These are phyloP conservation scores for Metarhizium brunneum DNA, from an alignment of 2,329 filamentous ascomycete species.

Conservation along the genomic window DNA sequence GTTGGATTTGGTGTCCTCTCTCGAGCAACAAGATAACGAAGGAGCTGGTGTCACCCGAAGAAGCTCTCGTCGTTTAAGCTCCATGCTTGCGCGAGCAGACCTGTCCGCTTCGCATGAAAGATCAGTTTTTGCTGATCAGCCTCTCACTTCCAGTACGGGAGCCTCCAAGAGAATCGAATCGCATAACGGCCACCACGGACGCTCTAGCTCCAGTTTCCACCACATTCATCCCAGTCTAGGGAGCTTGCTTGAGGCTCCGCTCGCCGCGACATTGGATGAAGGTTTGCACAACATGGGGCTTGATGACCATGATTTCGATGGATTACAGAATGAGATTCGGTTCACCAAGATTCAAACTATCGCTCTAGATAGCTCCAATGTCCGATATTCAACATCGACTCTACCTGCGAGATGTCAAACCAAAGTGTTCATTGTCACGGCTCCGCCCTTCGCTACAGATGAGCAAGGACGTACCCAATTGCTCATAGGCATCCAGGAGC, in stretches of 20 bases:
- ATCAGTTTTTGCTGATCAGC: constrained; percentile 65
- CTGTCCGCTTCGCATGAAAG: constrained; percentile 78
- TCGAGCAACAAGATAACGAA: constrained; percentile 58
- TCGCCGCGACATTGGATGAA: constrained; percentile 63
- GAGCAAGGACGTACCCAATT: constrained; percentile 44
- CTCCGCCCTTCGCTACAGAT: constrained; percentile 46
- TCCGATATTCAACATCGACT: constrained; percentile 49
- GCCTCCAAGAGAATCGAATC: constrained; percentile 61
- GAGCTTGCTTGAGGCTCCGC: constrained; percentile 57
- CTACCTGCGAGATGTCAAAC: constrained; percentile 44
- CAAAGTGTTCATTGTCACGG: constrained; percentile 59
- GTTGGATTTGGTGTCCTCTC: constrained; percentile 55
- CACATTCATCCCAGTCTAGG: constrained; percentile 43
- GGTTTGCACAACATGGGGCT: constrained; percentile 64
- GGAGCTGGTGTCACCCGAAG: constrained; percentile 43
- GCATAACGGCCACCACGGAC: constrained; percentile 38
- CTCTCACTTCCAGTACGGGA: constrained; percentile 27
- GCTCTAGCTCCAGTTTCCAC: constrained; percentile 31
- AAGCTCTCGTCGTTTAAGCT: constrained; percentile 76
- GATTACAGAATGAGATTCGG: constrained; percentile 62
- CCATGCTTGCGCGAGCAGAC: constrained; percentile 78
- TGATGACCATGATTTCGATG: constrained; percentile 63
- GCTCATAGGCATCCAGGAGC: constrained; percentile 62
- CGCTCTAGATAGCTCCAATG: constrained; percentile 49
- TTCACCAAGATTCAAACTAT: constrained; percentile 63